These are phyloP conservation scores for Rhytidiadelphus loreus DNA, from an alignment of 225 moss, liverwort and hornwort species.

Conservation along the genomic window DNA sequence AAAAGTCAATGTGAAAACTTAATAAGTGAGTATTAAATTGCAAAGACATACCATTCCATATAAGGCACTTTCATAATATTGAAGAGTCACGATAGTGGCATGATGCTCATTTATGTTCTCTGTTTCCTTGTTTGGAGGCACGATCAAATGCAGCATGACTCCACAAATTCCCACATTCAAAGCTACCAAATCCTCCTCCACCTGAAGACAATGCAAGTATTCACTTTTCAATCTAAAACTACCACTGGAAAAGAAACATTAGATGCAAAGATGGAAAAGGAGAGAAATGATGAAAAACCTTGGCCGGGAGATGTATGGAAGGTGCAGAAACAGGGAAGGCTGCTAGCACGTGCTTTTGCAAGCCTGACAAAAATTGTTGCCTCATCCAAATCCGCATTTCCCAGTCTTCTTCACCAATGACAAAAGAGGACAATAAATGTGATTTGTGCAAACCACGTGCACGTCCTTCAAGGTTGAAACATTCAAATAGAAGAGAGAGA, in stretches of 20 bases:
- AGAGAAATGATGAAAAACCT: conserved; percentile 38
- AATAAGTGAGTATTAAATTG: neutral
- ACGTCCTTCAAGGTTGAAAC: conserved; percentile 39
- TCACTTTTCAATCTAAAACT: neutral
- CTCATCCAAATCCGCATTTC: conserved; percentile 65
- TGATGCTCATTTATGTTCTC: conserved; percentile 32
- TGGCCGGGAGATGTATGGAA: conserved; percentile 59
- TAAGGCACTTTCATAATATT: conserved; percentile 73
- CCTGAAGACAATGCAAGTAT: conserved; percentile 27
- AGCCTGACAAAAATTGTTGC: conserved; percentile 47
- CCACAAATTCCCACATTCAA: conserved; percentile 90
- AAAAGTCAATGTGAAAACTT: neutral
- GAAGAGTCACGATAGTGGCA: conserved; percentile 40
- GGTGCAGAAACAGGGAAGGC: conserved; percentile 72
- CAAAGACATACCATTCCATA: conserved; percentile 58
- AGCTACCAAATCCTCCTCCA: conserved; percentile 73
- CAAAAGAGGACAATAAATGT: conserved; percentile 8
- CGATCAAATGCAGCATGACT: conserved; percentile 68
- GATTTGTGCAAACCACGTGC: conserved; percentile 10
- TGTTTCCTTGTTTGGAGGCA: conserved; percentile 29
- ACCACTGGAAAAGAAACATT: neutral
- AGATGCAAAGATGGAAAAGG: neutral
- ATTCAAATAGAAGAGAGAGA: conserved; percentile 66
- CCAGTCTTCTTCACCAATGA: conserved; percentile 48
- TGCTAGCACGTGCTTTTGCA: conserved; percentile 47